Evolutionary conservation across 441 rosid genomes (phyloP), one percentile per base, ranked within the genome.

Genomic region (Gossypium schwendimanii): DNA sequence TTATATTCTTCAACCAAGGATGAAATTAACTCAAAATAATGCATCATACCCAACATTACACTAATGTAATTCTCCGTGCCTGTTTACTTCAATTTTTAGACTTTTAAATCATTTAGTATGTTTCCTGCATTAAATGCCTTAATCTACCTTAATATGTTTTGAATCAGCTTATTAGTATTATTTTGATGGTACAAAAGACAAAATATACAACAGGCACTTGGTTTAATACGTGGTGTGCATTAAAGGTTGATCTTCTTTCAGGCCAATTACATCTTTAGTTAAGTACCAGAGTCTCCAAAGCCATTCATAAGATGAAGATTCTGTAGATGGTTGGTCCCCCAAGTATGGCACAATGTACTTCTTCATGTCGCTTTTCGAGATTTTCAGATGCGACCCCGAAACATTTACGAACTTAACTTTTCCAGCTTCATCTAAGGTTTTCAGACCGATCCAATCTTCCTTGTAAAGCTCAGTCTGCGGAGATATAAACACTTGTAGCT

Each of bases 361-460:
- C 73, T 85, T 83, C 90, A 89, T 84, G 73, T 89, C 94, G 1
- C 71, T 70, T 31, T 45, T 28, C 14, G 87, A 83, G 62, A 66
- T 66, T 14, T 8, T 11, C 2, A 65, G 70, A 23, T 65, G 89
- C 50, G 73, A 73, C 4, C 98, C 94, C 0, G 91, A 63, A 47
- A 93, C 86, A 2, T 77, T 93, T 20, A 91, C 68, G 75, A 86
- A 88, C 18, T 81, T 83, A 12, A 91, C 94, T 67, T 84, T 93
- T 53, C 96, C 96, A 18, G 89, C 94, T 80, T 91, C 92, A 63
- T 93, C 89, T 79, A 89, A 74, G 3, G 84, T 83, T 84, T 77
- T 93, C 81, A 93, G 81, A 31, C 98, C 98, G 7, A 91, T 89
- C 96, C 98, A 91, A 76, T 91, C 98, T 69, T 89, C 92, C 0